Evolutionary conservation across 352 stramenopile species (phyloP).

Genomic region (Phytophthora boehmeriae): DNA sequence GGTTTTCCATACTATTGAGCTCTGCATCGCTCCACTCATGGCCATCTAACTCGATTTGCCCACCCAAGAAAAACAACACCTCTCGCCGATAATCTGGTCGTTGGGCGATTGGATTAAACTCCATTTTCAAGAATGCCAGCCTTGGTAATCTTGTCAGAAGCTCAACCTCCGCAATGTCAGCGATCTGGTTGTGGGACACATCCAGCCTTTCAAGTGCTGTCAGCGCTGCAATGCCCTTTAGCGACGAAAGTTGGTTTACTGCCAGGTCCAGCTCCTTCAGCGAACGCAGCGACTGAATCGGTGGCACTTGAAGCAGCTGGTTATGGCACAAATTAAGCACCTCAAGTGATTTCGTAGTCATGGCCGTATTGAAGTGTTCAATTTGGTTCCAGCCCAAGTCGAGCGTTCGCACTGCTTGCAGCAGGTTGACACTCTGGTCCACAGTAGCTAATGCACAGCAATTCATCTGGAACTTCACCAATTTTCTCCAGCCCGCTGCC

Average conservation of each 20-base stretch:
- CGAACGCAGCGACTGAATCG: slow-evolving; percentile 40
- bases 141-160: slow-evolving; percentile 45
- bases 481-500: slow-evolving; percentile 40
- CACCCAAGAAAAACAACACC: slow-evolving; percentile 80
- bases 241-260: slow-evolving; percentile 63
- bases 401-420: slow-evolving; percentile 47
- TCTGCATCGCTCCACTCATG: slow-evolving; percentile 65
- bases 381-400: slow-evolving; percentile 84
- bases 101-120: slow-evolving; percentile 75
- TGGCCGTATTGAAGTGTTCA: slow-evolving; percentile 33
- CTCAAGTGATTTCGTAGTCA: slow-evolving; percentile 45
- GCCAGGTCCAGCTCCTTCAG: slow-evolving; percentile 70
- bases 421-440: slow-evolving; percentile 60
- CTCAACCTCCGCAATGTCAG: slow-evolving; percentile 60
- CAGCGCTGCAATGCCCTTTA: slow-evolving; percentile 59
- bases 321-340: slow-evolving; percentile 79
- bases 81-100: slow-evolving; percentile 82
- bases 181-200: slow-evolving; percentile 73
- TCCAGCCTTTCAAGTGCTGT: slow-evolving; percentile 56
- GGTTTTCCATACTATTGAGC: slow-evolving; percentile 73
- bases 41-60: slow-evolving; percentile 67
- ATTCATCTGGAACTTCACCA: slow-evolving; percentile 71
- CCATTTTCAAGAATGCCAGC: slow-evolving; percentile 57
- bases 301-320: slow-evolving; percentile 46
- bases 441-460: slow-evolving; percentile 59